Conservation (phyloP, 2,329 filamentous ascomycete genomes). For the Phialemoniopsis sp. region DNA sequence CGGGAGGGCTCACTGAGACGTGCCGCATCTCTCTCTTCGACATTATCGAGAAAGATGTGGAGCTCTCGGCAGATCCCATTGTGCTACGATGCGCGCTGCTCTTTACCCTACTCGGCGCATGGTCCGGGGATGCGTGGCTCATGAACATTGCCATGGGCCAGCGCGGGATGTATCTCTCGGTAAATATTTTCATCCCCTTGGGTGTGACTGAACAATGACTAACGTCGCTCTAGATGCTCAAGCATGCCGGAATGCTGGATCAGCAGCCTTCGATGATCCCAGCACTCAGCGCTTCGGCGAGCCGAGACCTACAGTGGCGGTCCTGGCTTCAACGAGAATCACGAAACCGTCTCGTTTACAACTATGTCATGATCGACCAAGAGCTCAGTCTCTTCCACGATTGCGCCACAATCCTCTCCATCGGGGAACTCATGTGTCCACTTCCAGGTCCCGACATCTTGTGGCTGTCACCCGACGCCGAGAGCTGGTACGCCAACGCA, state of each 20-base stretch:
- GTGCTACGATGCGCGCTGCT: constrained; percentile 63
- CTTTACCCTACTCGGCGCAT: constrained; percentile 64
- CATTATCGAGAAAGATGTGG: constrained; percentile 67
- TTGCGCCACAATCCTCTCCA: constrained; percentile 56
- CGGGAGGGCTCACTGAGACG: constrained; percentile 64
- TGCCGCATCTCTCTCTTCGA: constrained; percentile 71
- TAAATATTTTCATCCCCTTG: constrained; percentile 23
- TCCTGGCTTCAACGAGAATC: constrained; percentile 63
- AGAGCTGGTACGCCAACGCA: constrained; percentile 56
- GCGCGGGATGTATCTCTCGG: constrained; percentile 66
- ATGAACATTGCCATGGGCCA: constrained; percentile 76
- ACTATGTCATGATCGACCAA: constrained; percentile 72
- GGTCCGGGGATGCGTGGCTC: constrained; percentile 74
- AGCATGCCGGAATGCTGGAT: constrained; percentile 65
- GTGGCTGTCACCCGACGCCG: constrained; percentile 56
- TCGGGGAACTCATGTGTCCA: constrained; percentile 61
- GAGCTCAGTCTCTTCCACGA: constrained; percentile 66
- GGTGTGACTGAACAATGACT: not conserved
- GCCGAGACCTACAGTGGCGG: constrained; percentile 51
- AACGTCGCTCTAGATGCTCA: constrained; percentile 49
- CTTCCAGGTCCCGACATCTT: constrained; percentile 58
- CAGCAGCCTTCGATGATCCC: constrained; percentile 38
- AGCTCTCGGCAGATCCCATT: constrained; percentile 61
- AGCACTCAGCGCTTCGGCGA: constrained; percentile 34
- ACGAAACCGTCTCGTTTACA: constrained; percentile 65